Evolutionary conservation across 2,329 filamentous ascomycete species (phyloP).

Genomic region (Penicillium thymicola): DNA sequence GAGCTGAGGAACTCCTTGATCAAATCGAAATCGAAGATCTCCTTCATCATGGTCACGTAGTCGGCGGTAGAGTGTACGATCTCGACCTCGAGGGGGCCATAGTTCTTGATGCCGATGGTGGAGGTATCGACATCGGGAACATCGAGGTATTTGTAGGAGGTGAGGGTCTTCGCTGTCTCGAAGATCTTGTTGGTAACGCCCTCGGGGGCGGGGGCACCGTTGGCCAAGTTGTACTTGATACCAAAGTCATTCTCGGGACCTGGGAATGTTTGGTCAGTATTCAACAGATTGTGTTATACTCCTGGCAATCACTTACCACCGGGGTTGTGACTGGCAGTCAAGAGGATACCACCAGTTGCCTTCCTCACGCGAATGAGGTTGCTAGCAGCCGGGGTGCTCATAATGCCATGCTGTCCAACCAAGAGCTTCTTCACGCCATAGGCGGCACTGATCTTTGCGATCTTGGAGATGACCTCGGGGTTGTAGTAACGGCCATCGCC

Average conservation of each 20-base stretch:
- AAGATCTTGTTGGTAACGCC: constrained; percentile 98
- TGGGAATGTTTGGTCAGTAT: constrained; percentile 35
- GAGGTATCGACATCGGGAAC: constrained; percentile 82
- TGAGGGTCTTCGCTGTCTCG: constrained; percentile 83
- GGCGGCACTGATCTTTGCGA: constrained; percentile 93
- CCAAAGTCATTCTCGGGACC: constrained; percentile 93
- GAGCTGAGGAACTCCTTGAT: constrained; percentile 90
- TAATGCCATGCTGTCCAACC: constrained; percentile 92
- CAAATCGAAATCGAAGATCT: constrained; percentile 95
- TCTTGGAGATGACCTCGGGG: constrained; percentile 91
- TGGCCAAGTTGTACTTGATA: constrained; percentile 99
- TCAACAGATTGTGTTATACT: background rate
- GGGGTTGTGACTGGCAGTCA: constrained; percentile 97
- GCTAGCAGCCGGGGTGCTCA: constrained; percentile 93
- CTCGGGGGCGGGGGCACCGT: constrained; percentile 93
- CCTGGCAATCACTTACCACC: constrained; percentile 66
- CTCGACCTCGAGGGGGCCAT: constrained; percentile 87
- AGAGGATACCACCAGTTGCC: constrained; percentile 91
- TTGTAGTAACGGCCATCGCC: constrained; percentile 98
- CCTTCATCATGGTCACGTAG: constrained; percentile 93
- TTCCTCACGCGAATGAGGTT: constrained; percentile 93
- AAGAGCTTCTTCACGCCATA: constrained; percentile 99
- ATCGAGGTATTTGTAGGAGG: constrained; percentile 85
- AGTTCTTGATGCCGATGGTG: constrained; percentile 77
- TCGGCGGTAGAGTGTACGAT: constrained; percentile 90